phyloP scores from a whole-genome alignment of 148 eudicot genomes.

The Rheum nobile region DNA sequence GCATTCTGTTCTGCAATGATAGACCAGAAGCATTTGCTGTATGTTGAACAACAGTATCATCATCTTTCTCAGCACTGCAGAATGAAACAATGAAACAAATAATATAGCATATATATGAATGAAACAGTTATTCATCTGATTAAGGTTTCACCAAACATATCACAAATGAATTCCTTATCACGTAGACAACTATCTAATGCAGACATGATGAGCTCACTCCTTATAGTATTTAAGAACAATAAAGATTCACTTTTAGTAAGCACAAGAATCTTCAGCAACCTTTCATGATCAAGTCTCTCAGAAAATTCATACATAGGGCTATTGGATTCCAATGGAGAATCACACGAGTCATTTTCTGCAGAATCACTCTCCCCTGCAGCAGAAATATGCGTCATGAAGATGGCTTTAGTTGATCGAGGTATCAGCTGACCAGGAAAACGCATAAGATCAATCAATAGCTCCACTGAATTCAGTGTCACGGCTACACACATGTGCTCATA shows the following conservation, averaged over 20 bases:
- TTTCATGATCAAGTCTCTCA: conserved; percentile 65
- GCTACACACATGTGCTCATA: conserved; percentile 88
- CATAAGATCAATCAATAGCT: conserved; percentile 82
- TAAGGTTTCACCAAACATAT: neutral
- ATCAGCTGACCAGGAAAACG: conserved; percentile 88
- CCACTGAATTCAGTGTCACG: conserved; percentile 80
- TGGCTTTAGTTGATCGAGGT: conserved; percentile 78
- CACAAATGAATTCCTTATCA: neutral
- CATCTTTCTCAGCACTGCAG: conserved; percentile 75
- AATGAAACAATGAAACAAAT: neutral
- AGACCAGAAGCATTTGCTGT: conserved; percentile 42
- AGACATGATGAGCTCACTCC: neutral
- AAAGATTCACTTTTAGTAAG: conserved; percentile 11
- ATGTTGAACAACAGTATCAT: conserved; percentile 32
- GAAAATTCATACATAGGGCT: conserved; percentile 79
- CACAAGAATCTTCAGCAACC: conserved; percentile 25
- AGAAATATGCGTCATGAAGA: conserved; percentile 78
- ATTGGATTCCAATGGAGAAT: conserved; percentile 95
- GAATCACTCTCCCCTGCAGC: conserved; percentile 97
- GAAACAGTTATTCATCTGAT: neutral
- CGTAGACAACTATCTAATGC: neutral
- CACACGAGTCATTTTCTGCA: conserved; percentile 98
- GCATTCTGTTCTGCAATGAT: conserved; percentile 22
- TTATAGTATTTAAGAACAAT: neutral
- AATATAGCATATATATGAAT: neutral